Percentiles rank a stretch among this genome's conserved stretches.
Evolutionary conservation across 306 rosid species (phyloP).

Genomic region (Lathyrus oleraceus): DNA sequence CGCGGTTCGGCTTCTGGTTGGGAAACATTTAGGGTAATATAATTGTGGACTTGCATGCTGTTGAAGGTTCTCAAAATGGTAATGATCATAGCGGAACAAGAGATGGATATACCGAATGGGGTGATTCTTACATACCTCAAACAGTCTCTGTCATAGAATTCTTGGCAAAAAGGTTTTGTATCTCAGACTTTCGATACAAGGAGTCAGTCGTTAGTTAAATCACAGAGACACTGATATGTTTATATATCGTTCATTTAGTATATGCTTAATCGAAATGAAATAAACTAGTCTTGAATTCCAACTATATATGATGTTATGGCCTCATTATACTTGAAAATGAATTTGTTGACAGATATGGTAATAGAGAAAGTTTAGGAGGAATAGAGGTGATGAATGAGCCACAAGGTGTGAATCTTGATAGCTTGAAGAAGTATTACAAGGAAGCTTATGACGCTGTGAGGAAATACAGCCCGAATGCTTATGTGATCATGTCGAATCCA

Average conservation of each 20-base stretch:
- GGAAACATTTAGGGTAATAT: constrained; percentile 65
- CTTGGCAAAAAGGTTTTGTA: constrained; percentile 49
- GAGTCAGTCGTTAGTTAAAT: no score
- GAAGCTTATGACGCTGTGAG: constrained; percentile 49
- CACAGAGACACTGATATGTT: no score
- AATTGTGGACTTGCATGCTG: constrained; percentile 61
- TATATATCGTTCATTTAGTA: no score
- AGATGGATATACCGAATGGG: constrained; percentile 57
- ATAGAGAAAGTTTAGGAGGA: constrained; percentile 45
- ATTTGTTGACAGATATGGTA: constrained; percentile 41
- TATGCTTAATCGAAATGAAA: no score
- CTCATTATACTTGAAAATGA: neutral
- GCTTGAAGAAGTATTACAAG: constrained; percentile 44
- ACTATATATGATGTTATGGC: no score
- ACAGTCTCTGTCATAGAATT: constrained; percentile 56
- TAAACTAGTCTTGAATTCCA: no score
- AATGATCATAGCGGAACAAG: constrained; percentile 53
- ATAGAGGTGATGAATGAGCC: constrained; percentile 55
- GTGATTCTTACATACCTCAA: constrained; percentile 43
- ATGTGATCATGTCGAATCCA: constrained; percentile 55
- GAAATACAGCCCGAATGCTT: constrained; percentile 36
- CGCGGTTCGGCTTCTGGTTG: constrained; percentile 49
- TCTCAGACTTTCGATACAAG: neutral
- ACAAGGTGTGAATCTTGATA: constrained; percentile 37
- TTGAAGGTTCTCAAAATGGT: constrained; percentile 60